These are phyloP conservation scores for Umbilicaria muhlenbergii DNA, from an alignment of 495 filamentous ascomycete genomes.

Conservation along the genomic window DNA sequence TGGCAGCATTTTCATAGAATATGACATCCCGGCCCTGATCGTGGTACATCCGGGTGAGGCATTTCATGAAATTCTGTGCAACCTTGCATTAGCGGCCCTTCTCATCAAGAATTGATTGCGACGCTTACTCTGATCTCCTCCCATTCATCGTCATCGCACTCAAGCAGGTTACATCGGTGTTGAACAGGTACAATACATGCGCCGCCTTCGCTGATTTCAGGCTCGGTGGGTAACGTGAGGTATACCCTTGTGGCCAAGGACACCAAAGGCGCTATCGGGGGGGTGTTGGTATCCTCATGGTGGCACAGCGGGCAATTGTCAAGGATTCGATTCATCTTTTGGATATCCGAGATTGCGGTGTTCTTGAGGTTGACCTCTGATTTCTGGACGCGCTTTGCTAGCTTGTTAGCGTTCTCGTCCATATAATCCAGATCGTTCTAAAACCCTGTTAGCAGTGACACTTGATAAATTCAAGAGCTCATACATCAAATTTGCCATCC, in stretches of 20 bases:
- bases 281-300: slow-evolving; percentile 72
- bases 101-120: background rate
- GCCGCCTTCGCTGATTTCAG: slow-evolving; percentile 70
- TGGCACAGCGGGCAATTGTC: slow-evolving; percentile 85
- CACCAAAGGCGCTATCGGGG: slow-evolving; percentile 80
- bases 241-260: slow-evolving; percentile 77
- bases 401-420: slow-evolving; percentile 86
- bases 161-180: slow-evolving; percentile 78
- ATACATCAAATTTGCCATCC: slow-evolving; percentile 71
- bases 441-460: slow-evolving; percentile 14
- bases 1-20: slow-evolving; percentile 94
- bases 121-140: slow-evolving; percentile 62
- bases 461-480: slow-evolving; percentile 9
- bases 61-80: slow-evolving; percentile 85
- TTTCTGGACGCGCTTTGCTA: slow-evolving; percentile 79
- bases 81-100: background rate
- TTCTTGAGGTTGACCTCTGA: slow-evolving; percentile 82
- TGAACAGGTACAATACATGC: slow-evolving; percentile 81
- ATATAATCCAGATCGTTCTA: slow-evolving; percentile 88
- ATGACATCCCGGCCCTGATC: slow-evolving; percentile 79
- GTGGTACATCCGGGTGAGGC: slow-evolving; percentile 81
- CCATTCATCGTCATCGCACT: slow-evolving; percentile 99
- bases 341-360: slow-evolving; percentile 72
- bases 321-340: slow-evolving; percentile 75
- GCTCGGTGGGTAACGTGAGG: slow-evolving; percentile 77